phyloP scores from a whole-genome alignment of 805 yeast species.

The Metschnikowia colocasiae region DNA sequence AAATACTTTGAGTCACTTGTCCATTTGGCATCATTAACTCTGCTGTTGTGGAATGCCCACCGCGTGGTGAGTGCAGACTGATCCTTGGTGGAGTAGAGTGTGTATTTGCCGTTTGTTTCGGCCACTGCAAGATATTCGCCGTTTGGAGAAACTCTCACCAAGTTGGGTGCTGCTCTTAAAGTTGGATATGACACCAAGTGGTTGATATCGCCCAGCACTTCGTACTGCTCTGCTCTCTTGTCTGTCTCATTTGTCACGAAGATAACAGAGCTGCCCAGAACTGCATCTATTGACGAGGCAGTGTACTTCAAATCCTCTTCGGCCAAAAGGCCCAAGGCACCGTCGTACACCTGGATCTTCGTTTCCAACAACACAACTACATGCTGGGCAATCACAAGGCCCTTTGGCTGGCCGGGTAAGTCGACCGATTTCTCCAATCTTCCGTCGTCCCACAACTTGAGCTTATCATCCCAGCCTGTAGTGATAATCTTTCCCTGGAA shows the following conservation, averaged over 20 bases:
- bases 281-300: slow-evolving; percentile 25
- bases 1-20: slow-evolving; percentile 65
- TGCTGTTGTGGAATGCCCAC: slow-evolving; percentile 94
- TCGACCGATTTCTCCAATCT: slow-evolving; percentile 11
- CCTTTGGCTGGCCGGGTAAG: slow-evolving; percentile 36
- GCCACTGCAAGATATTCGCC: slow-evolving; percentile 75
- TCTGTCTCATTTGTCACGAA: slow-evolving; percentile 30
- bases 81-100: slow-evolving; percentile 58
- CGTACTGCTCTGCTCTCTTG: slow-evolving; percentile 30
- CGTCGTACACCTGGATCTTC: slow-evolving; percentile 24
- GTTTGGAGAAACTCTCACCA: slow-evolving; percentile 66
- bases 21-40: slow-evolving; percentile 78
- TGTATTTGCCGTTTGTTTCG: slow-evolving; percentile 80
- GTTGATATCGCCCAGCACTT: slow-evolving; percentile 39
- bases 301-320: slow-evolving; percentile 21
- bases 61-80: slow-evolving; percentile 68
- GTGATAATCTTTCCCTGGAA: slow-evolving; percentile 36
- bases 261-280: slow-evolving; percentile 20
- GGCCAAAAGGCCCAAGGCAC: slow-evolving; percentile 11
- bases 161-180: slow-evolving; percentile 60
- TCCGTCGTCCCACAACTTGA: slow-evolving; percentile 40
- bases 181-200: slow-evolving; percentile 28
- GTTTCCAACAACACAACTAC: slow-evolving; percentile 31
- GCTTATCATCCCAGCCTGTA: slow-evolving; percentile 88
- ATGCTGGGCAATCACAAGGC: slow-evolving; percentile 22